These are phyloP conservation scores for Mucor velutinosus DNA, from an alignment of 371 early-diverging fungal genomes.

Conservation along the genomic window DNA sequence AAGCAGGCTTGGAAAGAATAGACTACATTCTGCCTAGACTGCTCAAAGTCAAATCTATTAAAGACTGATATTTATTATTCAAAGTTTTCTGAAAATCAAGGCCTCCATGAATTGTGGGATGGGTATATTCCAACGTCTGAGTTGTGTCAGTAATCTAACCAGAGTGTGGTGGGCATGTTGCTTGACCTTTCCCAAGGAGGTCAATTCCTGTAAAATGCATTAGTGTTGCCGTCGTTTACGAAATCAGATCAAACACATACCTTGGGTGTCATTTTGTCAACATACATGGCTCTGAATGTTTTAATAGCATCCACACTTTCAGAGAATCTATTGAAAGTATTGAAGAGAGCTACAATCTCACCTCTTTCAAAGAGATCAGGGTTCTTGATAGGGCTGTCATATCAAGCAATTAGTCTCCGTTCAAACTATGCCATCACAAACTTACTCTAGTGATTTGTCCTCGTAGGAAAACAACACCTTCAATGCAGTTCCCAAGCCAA, in stretches of 20 bases:
- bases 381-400: slow-evolving; percentile 49
- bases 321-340: slow-evolving; percentile 87
- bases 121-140: slow-evolving; percentile 32
- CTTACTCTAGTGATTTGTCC: slow-evolving; percentile 66
- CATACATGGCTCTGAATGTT: slow-evolving; percentile 73
- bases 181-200: neutral
- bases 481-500: slow-evolving; percentile 90
- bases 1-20: slow-evolving; percentile 40
- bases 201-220: neutral
- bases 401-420: neutral
- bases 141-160: slow-evolving; percentile 2
- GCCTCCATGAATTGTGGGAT: slow-evolving; percentile 28
- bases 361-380: slow-evolving; percentile 69
- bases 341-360: slow-evolving; percentile 94
- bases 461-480: slow-evolving; percentile 92
- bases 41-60: neutral
- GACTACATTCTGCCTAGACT: slow-evolving; percentile 41
- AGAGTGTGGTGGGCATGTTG: slow-evolving; percentile 1
- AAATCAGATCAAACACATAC: neutral
- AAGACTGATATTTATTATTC: neutral
- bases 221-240: too few species aligned
- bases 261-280: slow-evolving; percentile 36
- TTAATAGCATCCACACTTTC: slow-evolving; percentile 74
- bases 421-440: neutral
- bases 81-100: slow-evolving; percentile 2